A percentile compares a stretch with the other conserved stretches of the same genome.
These are phyloP conservation scores for Scenedesmus sp. DNA, from an alignment of 163 green algal species.

Conservation along the genomic window DNA sequence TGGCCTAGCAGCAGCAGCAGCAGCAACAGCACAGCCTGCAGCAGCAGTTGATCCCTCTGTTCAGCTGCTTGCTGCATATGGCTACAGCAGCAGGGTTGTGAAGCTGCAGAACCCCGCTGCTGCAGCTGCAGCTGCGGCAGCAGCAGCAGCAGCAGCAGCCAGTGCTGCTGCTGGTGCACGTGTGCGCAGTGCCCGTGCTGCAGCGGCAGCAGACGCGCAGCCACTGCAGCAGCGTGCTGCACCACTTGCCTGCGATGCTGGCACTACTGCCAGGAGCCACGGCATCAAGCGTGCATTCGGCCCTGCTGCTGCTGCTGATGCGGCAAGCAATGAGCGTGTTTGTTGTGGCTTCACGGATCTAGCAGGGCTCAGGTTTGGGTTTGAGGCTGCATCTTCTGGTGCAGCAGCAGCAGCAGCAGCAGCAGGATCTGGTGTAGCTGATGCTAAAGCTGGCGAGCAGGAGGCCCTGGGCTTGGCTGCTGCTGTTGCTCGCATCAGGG, in stretches of 20 bases:
- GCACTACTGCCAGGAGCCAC: not conserved
- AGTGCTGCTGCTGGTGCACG: not conserved
- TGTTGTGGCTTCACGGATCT: not conserved
- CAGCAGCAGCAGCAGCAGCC: not conserved
- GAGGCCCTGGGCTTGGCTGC: not conserved
- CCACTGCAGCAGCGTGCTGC: not conserved
- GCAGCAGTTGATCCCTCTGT: not conserved
- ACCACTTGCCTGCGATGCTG: not conserved
- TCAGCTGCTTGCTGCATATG: conserved; percentile 1
- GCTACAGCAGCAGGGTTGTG: conserved; percentile 21
- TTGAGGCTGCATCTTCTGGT: not conserved
- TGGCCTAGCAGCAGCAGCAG: not conserved
- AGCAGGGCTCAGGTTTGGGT: not conserved
- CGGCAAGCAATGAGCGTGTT: conserved; percentile 2
- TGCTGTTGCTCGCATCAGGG: not conserved
- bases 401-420: not conserved
- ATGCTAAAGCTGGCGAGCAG: too few relatives aligned
- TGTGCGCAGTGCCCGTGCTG: not conserved
- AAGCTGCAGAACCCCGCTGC: not conserved
- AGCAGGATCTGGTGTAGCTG: not conserved
- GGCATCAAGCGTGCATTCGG: not conserved
- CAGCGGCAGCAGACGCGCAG: not conserved
- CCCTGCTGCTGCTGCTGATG: not conserved
- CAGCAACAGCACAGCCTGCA: not conserved
- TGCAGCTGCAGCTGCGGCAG: not conserved